Base-by-base conservation (phyloP, 2,329 filamentous ascomycete genomes). In the Penicillium sp. region DNA sequence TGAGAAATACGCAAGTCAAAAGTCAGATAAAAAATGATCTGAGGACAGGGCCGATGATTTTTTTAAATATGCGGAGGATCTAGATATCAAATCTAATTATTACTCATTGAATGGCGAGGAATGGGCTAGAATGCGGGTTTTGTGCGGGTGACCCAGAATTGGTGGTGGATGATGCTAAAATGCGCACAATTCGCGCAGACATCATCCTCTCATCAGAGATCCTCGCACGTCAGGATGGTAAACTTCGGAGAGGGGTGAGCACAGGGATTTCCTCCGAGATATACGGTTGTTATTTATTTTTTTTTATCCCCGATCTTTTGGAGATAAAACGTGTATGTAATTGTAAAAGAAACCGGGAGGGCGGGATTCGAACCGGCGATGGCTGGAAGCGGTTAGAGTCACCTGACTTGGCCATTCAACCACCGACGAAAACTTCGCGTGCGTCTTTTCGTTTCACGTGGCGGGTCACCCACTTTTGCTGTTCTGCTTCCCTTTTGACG, bases 121-220 rank as follows among this genome's bases (percentile, higher is more conserved):
- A 56, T 63, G 64, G 53, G 60, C 58, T 62, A 45, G 61, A 64
- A 65, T 75, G 74, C 70, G 74, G 51, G 47, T 67, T 75, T 76
- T 76, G 67, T 74, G 74, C 73, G 73, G 63, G 56, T 49, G 60
- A 45, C 19, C 30, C 44, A 49, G 53, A 54, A 41, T 56, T 26
- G 35, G 30, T 60, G n/a, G 49, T 44, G 55, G 46, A 30, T 53
- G 56, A 50, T 35, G 61, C 64, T 67, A 69, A 69, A 72, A 56
- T 45, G 71, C 74, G 74, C 74, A 75, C 71, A 76, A 76, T 74
- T 74, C 61, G 66, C 74, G 70, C 74, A 76, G 48, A 48, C 53
- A 35, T 47, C 35, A 41, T 41, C 11, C 35, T 15, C 35, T 13
- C 35, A 41, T 41, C 35, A 41, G 11, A 41, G 35, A 41, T 41